Percentiles rank a stretch among this genome's conserved stretches.
phyloP scores from a whole-genome alignment of 352 stramenopile genomes.

The Phytophthora cryptogea region DNA sequence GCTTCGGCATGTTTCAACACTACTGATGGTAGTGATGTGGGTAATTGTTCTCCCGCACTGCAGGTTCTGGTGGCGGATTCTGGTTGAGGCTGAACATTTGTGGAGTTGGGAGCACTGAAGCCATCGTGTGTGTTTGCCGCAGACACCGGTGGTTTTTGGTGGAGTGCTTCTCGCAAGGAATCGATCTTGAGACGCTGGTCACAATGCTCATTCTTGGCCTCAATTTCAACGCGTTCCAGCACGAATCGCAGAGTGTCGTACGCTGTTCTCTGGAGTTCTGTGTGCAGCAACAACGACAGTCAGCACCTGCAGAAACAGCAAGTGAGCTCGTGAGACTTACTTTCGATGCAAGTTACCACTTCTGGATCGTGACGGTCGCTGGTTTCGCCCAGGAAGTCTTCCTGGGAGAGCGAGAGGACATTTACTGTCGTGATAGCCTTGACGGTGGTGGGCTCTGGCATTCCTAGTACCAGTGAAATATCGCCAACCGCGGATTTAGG shows the following conservation, averaged over 20 bases:
- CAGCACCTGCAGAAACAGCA: not conserved
- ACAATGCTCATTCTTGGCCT: slow-evolving; percentile 46
- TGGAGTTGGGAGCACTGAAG: not conserved
- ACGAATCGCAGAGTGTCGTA: slow-evolving; percentile 61
- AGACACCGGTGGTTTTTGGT: slow-evolving; percentile 19
- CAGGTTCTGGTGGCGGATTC: not conserved
- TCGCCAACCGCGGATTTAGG: slow-evolving; percentile 42
- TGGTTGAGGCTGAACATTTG: not conserved
- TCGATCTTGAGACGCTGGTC: slow-evolving; percentile 47
- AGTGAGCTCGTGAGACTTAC: slow-evolving; percentile 11
- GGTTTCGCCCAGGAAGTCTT: slow-evolving; percentile 48
- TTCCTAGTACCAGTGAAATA: slow-evolving; percentile 42
- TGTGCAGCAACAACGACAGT: not conserved
- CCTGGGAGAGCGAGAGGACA: slow-evolving; percentile 35
- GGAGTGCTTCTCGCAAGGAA: slow-evolving; percentile 28
- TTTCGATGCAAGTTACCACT: slow-evolving; percentile 26
- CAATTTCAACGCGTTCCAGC: slow-evolving; percentile 50
- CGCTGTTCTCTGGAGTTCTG: slow-evolving; percentile 50
- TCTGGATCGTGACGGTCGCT: slow-evolving; percentile 41
- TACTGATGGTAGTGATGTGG: slow-evolving; percentile 26
- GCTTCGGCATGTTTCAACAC: slow-evolving; percentile 24
- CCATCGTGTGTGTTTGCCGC: not conserved
- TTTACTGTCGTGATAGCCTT: slow-evolving; percentile 42
- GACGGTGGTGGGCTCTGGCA: slow-evolving; percentile 43
- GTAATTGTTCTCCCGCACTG: not conserved